These are phyloP conservation scores for Talaromyces sp. DNA, from an alignment of 2,329 filamentous ascomycete species.

Conservation along the genomic window DNA sequence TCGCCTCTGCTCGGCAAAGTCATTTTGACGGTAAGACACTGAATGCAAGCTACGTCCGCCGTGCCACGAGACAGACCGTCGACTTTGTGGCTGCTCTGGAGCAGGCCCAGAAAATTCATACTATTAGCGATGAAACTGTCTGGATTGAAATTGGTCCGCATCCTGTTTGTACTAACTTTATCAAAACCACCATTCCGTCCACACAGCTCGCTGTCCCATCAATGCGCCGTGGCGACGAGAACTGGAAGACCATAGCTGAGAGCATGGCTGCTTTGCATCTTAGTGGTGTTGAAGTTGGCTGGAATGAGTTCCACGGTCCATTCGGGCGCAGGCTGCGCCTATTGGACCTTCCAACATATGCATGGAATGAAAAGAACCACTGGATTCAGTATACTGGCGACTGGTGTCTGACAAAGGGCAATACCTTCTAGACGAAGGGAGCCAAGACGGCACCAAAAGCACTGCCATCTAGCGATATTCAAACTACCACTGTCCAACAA, in stretches of 20 bases:
- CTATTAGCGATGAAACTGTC: constrained; percentile 61
- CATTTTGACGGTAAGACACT: constrained; percentile 26
- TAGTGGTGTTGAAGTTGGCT: constrained; percentile 60
- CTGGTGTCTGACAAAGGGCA: constrained; percentile 65
- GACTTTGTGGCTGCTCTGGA: constrained; percentile 62
- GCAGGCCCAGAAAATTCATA: constrained; percentile 53
- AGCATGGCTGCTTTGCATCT: constrained; percentile 57
- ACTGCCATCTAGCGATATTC: constrained; percentile 26
- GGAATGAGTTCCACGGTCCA: constrained; percentile 63
- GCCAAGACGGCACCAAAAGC: neutral
- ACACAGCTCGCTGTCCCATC: constrained; percentile 55
- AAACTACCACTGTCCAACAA: constrained; percentile 10
- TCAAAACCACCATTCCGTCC: constrained; percentile 58
- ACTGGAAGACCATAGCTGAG: constrained; percentile 59
- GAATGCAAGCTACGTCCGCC: constrained; percentile 57
- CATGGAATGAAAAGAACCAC: constrained; percentile 66
- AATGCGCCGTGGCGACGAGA: constrained; percentile 57
- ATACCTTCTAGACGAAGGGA: constrained; percentile 34
- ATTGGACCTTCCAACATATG: constrained; percentile 62
- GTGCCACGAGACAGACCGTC: constrained; percentile 63
- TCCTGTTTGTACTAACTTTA: constrained; percentile 63
- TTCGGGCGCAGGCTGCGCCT: constrained; percentile 56
- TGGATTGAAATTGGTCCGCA: constrained; percentile 73
- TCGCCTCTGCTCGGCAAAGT: constrained; percentile 43
- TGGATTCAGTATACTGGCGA: constrained; percentile 68